Percentiles rank a stretch among this genome's conserved stretches.
Conservation (phyloP, 192 early-diverging fungal species). For the Allomyces javanicus region DNA sequence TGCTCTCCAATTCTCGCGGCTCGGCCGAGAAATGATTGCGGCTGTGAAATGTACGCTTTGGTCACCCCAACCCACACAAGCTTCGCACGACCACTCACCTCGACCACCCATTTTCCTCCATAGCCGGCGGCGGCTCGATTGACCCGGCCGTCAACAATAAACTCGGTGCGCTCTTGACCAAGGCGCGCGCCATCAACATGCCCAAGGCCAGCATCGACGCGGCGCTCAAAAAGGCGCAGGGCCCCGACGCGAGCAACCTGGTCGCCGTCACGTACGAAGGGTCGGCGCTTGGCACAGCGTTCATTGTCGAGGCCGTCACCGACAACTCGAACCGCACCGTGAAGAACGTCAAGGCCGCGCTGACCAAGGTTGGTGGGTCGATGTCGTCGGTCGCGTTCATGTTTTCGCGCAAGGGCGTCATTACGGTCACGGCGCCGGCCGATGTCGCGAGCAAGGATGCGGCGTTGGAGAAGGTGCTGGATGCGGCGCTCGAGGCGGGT, state of each 20-base stretch:
- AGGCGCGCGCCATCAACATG: constrained; percentile 36
- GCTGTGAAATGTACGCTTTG: constrained; percentile 27
- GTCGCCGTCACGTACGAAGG: constrained; percentile 42
- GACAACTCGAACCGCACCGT: constrained; percentile 42
- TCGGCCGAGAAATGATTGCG: constrained; percentile 39
- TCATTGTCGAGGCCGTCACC: constrained; percentile 40
- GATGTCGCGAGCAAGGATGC: constrained; percentile 13
- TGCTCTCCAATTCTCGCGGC: constrained; percentile 26
- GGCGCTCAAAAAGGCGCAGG: constrained; percentile 39
- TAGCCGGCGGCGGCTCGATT: no score
- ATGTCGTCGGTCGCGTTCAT: constrained; percentile 42
- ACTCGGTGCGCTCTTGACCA: constrained; percentile 31
- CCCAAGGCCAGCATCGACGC: constrained; percentile 51
- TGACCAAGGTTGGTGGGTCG: constrained; percentile 31
- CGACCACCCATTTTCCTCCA: no score
- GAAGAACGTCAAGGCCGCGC: constrained; percentile 34
- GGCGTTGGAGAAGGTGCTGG: constrained; percentile 32
- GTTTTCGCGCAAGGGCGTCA: constrained; percentile 41
- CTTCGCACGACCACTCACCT: no score
- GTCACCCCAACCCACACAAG: no score
- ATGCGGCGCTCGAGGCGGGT: constrained; percentile 33
- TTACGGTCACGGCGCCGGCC: constrained; percentile 20
- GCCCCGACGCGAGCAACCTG: constrained; percentile 15
- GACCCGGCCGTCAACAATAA: constrained; percentile 35
- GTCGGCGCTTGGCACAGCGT: constrained; percentile 31